A percentile compares a stretch with the other conserved stretches of the same genome.
phyloP scores from a whole-genome alignment of 2,329 filamentous ascomycete species.

The Colletotrichum theobromicola region DNA sequence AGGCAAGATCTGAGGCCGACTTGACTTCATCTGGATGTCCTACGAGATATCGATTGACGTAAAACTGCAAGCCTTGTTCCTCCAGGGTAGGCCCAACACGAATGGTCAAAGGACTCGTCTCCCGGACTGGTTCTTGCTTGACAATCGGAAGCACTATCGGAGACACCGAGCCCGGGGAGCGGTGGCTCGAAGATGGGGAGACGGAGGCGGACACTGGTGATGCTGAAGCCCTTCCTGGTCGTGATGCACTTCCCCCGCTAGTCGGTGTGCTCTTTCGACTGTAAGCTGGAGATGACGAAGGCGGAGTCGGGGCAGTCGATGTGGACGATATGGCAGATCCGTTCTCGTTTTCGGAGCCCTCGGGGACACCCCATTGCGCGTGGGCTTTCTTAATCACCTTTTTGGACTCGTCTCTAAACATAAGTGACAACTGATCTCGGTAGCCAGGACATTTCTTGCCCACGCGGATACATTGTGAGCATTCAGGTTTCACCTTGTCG shows the following conservation, averaged over 20 bases:
- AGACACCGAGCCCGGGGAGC: slow-evolving; percentile 1
- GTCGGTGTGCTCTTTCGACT: slow-evolving; percentile 12
- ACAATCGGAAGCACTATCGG: slow-evolving; percentile 9
- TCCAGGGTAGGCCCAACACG: slow-evolving; percentile 47
- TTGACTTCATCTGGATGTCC: slow-evolving; percentile 56
- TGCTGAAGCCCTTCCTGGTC: background rate
- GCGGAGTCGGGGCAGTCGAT: slow-evolving; percentile 23
- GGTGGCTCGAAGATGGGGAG: slow-evolving; percentile 24
- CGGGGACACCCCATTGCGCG: slow-evolving; percentile 48
- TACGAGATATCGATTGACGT: slow-evolving; percentile 55
- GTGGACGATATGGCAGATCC: background rate
- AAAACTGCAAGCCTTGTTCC: slow-evolving; percentile 56
- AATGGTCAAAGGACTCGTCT: slow-evolving; percentile 21
- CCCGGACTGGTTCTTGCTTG: slow-evolving; percentile 1
- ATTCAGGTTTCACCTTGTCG: slow-evolving; percentile 64
- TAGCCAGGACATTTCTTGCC: slow-evolving; percentile 68
- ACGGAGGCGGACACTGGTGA: background rate
- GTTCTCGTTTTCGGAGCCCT: slow-evolving; percentile 1
- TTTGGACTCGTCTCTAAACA: slow-evolving; percentile 71
- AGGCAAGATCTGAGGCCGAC: slow-evolving; percentile 39
- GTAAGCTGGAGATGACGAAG: slow-evolving; percentile 24
- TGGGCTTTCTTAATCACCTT: slow-evolving; percentile 66
- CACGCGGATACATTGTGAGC: slow-evolving; percentile 66
- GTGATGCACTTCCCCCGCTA: background rate
- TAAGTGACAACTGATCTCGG: slow-evolving; percentile 66